Evolutionary conservation across 2,329 filamentous ascomycete species (phyloP), one percentile per base, ranked within the genome.

Genomic region (Trichoderma oligosporum): DNA sequence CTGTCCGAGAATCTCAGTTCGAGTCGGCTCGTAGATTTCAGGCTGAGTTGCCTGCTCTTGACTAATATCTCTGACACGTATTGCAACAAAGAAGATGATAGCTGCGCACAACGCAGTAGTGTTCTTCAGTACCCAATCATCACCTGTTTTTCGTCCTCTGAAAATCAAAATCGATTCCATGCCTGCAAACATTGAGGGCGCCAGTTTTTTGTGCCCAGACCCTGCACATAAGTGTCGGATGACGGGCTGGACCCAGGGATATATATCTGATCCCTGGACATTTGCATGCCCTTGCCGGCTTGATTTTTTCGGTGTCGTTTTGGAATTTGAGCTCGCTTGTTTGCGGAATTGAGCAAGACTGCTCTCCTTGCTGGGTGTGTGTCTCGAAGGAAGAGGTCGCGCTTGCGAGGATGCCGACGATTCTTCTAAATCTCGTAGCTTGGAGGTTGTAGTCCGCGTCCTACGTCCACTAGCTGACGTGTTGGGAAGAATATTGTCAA

Each of bases 141-240:
- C 76, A 57, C 77, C 68, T 51, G 75, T 75, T 35, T 69, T 71
- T 24, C 66, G 68, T n/a, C 78, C 77, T 11, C 70, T 69, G 0
- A 77, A 76, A 1, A 70, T 68, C 9, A 77, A 64, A 47, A 83
- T 78, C 16, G 75, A 73, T 76, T 87, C 86, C 51, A 91, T 79
- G 1, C 89, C 91, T 0, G 89, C 86, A 47, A 89, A 82, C 0
- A 95, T 81, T 54, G 91, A 88, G 0, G 88, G 87, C 0, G 83
- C 83, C 3, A 91, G 79, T 4, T 76, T 78, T 6, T 81, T 78
- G 0, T 84, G 82, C 1, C 78, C 77, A 8, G 90, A 77, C 22
- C 81, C 78, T 36, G 78, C 79, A 68, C 87, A 74, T 9, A 95
- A 71, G 58, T 79, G 80, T 22, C 87, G 81, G 7, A 90, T 83